Base-by-base conservation (phyloP, 2,329 filamentous ascomycete species). In the Talaromyces funiculosus region DNA sequence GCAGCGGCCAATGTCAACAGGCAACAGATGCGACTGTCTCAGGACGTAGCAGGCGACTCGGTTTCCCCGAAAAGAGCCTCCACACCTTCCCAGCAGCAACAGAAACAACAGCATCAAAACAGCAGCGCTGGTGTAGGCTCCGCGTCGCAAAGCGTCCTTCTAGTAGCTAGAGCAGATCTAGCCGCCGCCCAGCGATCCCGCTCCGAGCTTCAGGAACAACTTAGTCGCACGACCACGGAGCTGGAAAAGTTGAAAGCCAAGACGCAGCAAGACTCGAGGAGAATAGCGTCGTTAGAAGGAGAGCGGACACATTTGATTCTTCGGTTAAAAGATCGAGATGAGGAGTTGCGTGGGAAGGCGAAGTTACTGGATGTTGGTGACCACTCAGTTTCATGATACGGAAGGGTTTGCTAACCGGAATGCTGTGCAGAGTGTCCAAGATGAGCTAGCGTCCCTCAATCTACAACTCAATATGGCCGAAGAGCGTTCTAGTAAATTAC, bases 391-490 rank as follows among this genome's bases (percentile, higher is more conserved):
- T 10, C 31, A 9, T 45, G 20, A 18, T 16, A 10, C 16, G 9
- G 3, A 35, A 6, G 51, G 2, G 1, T 54, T 40, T 54, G 10
- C 51, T 51, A 22, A 51, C 18, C 10, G 9, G 5, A 4, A 7
- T 18, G 16, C 35, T 51, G 47, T 67, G 24, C 24, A 88, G 83
- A 84, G 93, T 69, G 87, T 96, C 57, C 93, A 97, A 77, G 92
- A 97, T 75, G 94, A 99, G 74, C 87, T 96, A 75, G 87, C 96
- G 55, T 88, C 90, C 0, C 77, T 97, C 51, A 92, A 92, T 66
- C 80, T 97, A 65, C 90, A 97, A 74, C 81, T 97, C 45, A 92
- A 94, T 67, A 85, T 97, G 80, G 87, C 88, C 3, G 92, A 95
- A 72, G 84, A 92, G 72, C 85, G 86, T 69, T 81, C 84, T 29